phyloP scores from a whole-genome alignment of 768 basidiomycete genomes.

The Lactarius sp. region DNA sequence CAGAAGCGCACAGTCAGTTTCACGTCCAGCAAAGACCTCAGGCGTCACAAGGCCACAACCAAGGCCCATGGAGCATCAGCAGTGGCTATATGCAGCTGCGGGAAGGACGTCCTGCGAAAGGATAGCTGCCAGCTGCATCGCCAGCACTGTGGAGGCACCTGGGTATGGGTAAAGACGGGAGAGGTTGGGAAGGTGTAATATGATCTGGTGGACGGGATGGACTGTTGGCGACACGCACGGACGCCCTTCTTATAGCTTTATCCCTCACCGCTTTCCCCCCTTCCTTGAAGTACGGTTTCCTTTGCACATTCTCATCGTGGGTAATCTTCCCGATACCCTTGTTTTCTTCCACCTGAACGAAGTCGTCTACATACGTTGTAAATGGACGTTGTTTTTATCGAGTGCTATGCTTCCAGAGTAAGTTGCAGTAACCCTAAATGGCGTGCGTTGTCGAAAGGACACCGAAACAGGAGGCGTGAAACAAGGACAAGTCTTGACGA shows the following conservation, averaged over 20 bases:
- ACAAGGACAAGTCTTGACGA: too few relatives aligned
- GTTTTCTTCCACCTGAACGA: too few relatives aligned
- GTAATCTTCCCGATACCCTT: too few relatives aligned
- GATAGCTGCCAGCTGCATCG: not conserved
- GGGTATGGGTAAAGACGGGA: not conserved
- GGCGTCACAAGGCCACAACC: not conserved
- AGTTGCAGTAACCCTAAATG: too few relatives aligned
- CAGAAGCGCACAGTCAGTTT: not conserved
- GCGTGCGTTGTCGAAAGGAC: too few relatives aligned
- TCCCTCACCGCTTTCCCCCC: not conserved
- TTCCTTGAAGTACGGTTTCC: not conserved
- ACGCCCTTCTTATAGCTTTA: too few relatives aligned
- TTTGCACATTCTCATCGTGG: too few relatives aligned
- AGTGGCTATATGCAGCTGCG: not conserved
- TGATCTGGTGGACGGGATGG: not conserved
- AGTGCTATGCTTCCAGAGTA: too few relatives aligned
- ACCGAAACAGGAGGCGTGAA: too few relatives aligned
- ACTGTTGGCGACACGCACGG: not conserved
- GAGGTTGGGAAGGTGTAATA: not conserved
- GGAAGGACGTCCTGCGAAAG: not conserved
- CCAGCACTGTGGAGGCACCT: not conserved
- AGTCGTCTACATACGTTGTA: too few relatives aligned
- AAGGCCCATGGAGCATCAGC: not conserved
- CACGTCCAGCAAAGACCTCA: not conserved
- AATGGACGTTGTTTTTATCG: too few relatives aligned